Percentiles rank a stretch among this genome's conserved stretches.
Evolutionary conservation across 192 early-diverging fungal species (phyloP).

Genomic region (Linnemannia schmuckeri): DNA sequence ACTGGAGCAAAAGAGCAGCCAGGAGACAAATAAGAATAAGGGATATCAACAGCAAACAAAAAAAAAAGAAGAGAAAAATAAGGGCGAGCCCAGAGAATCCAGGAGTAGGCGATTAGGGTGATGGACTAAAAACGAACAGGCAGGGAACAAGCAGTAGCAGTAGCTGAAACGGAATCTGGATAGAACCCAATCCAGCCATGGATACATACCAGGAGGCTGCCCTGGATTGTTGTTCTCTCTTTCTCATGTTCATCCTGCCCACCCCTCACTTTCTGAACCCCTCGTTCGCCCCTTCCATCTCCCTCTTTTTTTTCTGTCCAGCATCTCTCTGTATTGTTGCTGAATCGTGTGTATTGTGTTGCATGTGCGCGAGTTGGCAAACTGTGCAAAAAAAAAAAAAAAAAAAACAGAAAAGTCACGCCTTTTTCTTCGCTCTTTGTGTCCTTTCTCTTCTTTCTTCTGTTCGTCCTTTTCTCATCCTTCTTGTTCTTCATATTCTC

Average conservation of each 20-base stretch:
- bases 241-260: background rate
- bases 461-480: background rate
- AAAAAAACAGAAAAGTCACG: no score
- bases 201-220: background rate
- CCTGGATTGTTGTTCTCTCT: background rate
- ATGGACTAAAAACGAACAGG: background rate
- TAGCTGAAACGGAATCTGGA: background rate
- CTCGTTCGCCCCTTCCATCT: background rate
- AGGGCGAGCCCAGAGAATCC: background rate
- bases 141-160: background rate
- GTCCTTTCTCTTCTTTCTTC: background rate
- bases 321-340: slow-evolving; percentile 7
- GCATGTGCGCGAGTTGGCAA: no score
- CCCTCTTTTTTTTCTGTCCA: background rate
- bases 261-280: background rate
- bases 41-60: background rate
- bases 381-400: no score
- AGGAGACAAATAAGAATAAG: background rate
- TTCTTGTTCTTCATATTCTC: background rate
- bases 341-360: slow-evolving; percentile 15
- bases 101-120: background rate
- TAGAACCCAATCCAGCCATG: background rate
- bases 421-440: background rate
- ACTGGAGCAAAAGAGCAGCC: background rate
- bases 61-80: background rate